These are phyloP conservation scores for Xylaria intraflava DNA, from an alignment of 495 filamentous ascomycete species.

Conservation along the genomic window DNA sequence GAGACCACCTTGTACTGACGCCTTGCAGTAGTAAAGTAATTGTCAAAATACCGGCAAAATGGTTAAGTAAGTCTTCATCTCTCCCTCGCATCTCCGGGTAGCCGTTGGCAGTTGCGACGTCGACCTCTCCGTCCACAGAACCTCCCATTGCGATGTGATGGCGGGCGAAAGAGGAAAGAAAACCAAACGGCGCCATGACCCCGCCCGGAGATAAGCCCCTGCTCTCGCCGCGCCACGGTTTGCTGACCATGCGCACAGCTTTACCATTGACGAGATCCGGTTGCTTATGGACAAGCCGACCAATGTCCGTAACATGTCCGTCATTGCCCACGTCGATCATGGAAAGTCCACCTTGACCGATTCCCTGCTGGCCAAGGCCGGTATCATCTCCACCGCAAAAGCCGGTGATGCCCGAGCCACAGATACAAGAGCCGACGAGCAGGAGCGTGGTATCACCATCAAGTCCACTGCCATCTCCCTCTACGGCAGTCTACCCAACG, in stretches of 20 bases:
- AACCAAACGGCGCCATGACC: conserved; percentile 16
- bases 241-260: conserved; percentile 56
- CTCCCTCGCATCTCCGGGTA: conserved; percentile 1
- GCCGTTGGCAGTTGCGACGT: not conserved
- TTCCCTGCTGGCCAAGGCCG: conserved; percentile 96
- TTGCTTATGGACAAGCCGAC: conserved; percentile 92
- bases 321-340: conserved; percentile 99
- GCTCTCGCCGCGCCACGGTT: not conserved
- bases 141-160: too few species aligned
- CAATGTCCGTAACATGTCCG: conserved; percentile 98
- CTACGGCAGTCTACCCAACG: conserved; percentile 74
- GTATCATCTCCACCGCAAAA: conserved; percentile 98
- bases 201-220: conserved; percentile 42
- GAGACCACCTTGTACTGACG: conserved; percentile 24
- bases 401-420: conserved; percentile 93
- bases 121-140: too few species aligned
- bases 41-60: conserved; percentile 80
- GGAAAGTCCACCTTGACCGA: conserved; percentile 99
- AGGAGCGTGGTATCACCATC: conserved; percentile 99
- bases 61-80: conserved; percentile 84
- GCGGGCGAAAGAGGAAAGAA: conserved; percentile 5
- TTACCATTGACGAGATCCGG: conserved; percentile 98
- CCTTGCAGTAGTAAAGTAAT: conserved; percentile 26
- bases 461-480: conserved; percentile 99
- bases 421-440: conserved; percentile 94